Conservation (phyloP, 495 filamentous ascomycete species). For the Daldinia concentrica region DNA sequence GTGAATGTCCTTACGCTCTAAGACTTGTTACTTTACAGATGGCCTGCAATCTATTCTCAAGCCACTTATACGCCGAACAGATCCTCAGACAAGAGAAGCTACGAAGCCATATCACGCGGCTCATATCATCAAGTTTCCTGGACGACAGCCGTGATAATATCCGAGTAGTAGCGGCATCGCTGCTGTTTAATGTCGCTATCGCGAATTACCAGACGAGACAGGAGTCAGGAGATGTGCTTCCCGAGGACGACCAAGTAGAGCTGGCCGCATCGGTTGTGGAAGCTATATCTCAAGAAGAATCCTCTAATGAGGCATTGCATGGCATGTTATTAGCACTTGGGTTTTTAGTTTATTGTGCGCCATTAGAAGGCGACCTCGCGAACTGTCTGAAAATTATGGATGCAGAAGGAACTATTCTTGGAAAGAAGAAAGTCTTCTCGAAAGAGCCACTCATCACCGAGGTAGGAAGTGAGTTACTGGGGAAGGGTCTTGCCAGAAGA, state of each 20-base stretch:
- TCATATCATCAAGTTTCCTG: conserved; percentile 64
- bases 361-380: conserved; percentile 72
- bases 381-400: conserved; percentile 80
- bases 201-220: conserved; percentile 73
- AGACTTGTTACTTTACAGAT: conserved; percentile 78
- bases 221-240: conserved; percentile 65
- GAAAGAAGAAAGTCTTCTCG: conserved; percentile 62
- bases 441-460: conserved; percentile 68
- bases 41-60: conserved; percentile 69
- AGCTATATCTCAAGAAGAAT: conserved; percentile 71
- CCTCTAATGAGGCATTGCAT: conserved; percentile 74
- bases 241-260: conserved; percentile 77
- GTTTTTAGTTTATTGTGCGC: conserved; percentile 73
- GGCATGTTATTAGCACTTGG: conserved; percentile 78
- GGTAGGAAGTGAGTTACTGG: conserved; percentile 58
- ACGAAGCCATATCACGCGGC: conserved; percentile 51
- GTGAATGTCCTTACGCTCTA: conserved; percentile 76
- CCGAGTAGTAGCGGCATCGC: conserved; percentile 79
- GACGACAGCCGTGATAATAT: conserved; percentile 61
- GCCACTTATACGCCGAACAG: conserved; percentile 63
- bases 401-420: conserved; percentile 65
- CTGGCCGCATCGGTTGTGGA: conserved; percentile 80
- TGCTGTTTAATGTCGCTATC: conserved; percentile 83
- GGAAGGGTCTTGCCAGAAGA: conserved; percentile 50
- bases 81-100: conserved; percentile 53